Evolutionary conservation across 2,329 filamentous ascomycete species (phyloP).

Genomic region (Fusarium guadeloupense): DNA sequence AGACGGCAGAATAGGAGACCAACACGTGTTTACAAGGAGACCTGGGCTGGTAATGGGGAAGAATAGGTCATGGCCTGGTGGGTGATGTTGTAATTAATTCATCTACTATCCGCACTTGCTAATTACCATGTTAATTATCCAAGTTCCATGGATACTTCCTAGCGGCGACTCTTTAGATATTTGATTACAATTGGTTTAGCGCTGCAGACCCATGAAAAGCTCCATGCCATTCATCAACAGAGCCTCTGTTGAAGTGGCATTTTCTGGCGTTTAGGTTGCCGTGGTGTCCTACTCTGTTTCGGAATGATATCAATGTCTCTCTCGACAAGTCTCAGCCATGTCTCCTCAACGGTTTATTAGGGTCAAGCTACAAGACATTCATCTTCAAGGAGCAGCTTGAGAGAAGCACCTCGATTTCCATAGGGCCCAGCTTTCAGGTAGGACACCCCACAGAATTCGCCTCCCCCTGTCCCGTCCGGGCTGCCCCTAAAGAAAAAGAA

Average conservation of each 20-base stretch:
- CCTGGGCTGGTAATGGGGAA: conserved; percentile 12
- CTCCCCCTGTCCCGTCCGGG: conserved; percentile 32
- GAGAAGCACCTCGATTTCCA: neutral
- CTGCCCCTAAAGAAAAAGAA: conserved; percentile 34
- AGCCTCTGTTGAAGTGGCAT: conserved; percentile 7
- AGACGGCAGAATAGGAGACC: conserved; percentile 31
- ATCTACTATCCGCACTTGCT: conserved; percentile 11
- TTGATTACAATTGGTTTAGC: conserved; percentile 33
- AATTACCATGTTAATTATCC: conserved; percentile 40
- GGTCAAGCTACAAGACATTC: neutral
- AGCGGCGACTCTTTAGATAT: conserved; percentile 24
- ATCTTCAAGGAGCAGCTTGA: neutral
- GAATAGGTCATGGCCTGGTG: conserved; percentile 29
- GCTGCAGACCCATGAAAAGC: conserved; percentile 6
- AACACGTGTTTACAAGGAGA: conserved; percentile 39
- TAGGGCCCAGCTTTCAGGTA: conserved; percentile 8
- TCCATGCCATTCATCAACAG: conserved; percentile 9
- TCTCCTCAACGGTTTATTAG: conserved; percentile 8
- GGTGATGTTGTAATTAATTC: conserved; percentile 5
- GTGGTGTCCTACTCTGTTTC: conserved; percentile 10
- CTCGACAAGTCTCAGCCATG: conserved; percentile 10
- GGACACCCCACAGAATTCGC: conserved; percentile 13
- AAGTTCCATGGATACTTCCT: too few species aligned
- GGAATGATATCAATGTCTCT: neutral
- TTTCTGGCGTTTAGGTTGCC: conserved; percentile 20